These are phyloP conservation scores for Candida glucosophila DNA, from an alignment of 1,139 yeast species.

Conservation along the genomic window DNA sequence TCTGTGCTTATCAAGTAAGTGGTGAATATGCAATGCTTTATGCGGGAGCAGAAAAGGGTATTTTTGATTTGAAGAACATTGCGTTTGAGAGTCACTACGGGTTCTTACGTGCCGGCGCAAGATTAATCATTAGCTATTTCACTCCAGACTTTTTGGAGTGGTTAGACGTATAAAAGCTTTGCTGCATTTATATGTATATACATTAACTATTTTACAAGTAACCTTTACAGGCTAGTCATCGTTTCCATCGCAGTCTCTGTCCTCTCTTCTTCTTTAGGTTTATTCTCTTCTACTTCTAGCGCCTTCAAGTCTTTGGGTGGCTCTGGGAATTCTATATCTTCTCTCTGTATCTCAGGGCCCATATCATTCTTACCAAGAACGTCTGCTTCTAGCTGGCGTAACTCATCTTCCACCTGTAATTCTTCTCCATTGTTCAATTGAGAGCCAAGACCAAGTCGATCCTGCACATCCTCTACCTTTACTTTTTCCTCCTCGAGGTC, in stretches of 20 bases:
- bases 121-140: slow-evolving; percentile 81
- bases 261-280: slow-evolving; percentile 7
- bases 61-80: slow-evolving; percentile 78
- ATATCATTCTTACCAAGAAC: slow-evolving; percentile 13
- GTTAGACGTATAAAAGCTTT: slow-evolving; percentile 41
- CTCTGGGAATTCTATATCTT: slow-evolving; percentile 11
- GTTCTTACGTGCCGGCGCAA: slow-evolving; percentile 91
- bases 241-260: slow-evolving; percentile 8
- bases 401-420: slow-evolving; percentile 58
- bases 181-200: slow-evolving; percentile 3
- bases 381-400: slow-evolving; percentile 42
- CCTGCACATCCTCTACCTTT: slow-evolving; percentile 62
- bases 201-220: slow-evolving; percentile 4
- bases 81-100: slow-evolving; percentile 94
- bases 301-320: slow-evolving; percentile 11
- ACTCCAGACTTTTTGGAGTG: slow-evolving; percentile 96
- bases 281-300: slow-evolving; percentile 12
- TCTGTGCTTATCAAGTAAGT: slow-evolving; percentile 93
- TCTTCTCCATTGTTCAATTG: slow-evolving; percentile 50
- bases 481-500: slow-evolving; percentile 75
- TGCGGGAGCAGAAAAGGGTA: slow-evolving; percentile 96
- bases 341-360: slow-evolving; percentile 7
- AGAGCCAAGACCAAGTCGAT: slow-evolving; percentile 32
- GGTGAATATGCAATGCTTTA: slow-evolving; percentile 98
- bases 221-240: slow-evolving; percentile 2